Evolutionary conservation across 176 grass and related monocot genomes (phyloP).

Genomic region (Pontederia crassipes): DNA sequence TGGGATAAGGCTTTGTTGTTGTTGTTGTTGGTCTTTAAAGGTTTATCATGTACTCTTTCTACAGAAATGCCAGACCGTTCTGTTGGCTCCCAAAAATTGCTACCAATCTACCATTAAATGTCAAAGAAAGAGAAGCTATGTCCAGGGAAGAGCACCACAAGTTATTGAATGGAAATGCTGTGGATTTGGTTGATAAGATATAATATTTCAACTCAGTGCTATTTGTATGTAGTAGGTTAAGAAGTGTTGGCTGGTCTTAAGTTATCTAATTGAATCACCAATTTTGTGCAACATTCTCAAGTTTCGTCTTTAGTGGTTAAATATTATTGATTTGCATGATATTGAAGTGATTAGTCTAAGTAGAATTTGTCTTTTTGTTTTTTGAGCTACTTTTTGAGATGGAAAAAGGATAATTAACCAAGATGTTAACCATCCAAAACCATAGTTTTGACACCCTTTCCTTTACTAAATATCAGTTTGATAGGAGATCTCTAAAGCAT

Average conservation of each 20-base stretch:
- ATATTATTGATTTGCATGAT: no score
- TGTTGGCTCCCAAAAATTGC: slow-evolving; percentile 38
- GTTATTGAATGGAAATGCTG: slow-evolving; percentile 55
- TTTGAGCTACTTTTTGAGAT: no score
- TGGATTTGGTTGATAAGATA: slow-evolving; percentile 61
- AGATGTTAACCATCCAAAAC: no score
- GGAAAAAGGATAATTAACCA: no score
- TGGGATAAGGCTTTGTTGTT: no score
- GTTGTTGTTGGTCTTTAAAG: not conserved
- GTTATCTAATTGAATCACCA: not conserved
- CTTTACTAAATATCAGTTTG: no score
- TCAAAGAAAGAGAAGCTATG: slow-evolving; percentile 62
- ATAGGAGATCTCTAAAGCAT: no score
- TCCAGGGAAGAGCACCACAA: slow-evolving; percentile 59
- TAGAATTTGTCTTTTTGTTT: no score
- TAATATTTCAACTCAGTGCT: not conserved
- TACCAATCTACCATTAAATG: slow-evolving; percentile 63
- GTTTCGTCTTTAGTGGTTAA: no score
- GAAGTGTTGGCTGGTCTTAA: not conserved
- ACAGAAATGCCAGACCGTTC: slow-evolving; percentile 92
- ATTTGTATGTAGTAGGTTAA: not conserved
- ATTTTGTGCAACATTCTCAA: no score
- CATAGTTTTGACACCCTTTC: no score
- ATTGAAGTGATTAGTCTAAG: no score
- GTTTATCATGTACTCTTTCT: not conserved